Percentiles rank a stretch among this genome's conserved stretches.
Evolutionary conservation across 495 filamentous ascomycete species (phyloP).

Genomic region (Talaromyces stipitatus): DNA sequence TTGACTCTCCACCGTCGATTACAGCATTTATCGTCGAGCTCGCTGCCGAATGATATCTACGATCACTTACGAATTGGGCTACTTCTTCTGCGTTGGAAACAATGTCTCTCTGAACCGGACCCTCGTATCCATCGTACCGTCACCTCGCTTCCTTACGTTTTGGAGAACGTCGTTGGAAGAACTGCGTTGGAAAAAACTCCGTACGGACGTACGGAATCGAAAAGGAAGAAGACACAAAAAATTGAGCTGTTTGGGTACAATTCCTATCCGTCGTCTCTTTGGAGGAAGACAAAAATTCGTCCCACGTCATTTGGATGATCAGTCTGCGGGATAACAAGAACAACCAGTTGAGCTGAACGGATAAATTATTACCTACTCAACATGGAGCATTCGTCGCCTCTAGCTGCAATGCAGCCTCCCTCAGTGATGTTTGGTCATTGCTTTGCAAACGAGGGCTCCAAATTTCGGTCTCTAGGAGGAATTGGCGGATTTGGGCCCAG

Average conservation of each 20-base stretch:
- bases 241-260: neutral
- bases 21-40: neutral
- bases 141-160: neutral
- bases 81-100: neutral
- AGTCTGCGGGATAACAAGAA: slow-evolving; percentile 1
- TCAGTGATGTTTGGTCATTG: slow-evolving; percentile 51
- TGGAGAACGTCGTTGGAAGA: neutral
- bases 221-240: neutral
- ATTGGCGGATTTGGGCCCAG: slow-evolving; percentile 50
- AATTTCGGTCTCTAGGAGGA: slow-evolving; percentile 40
- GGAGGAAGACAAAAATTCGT: neutral
- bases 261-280: neutral
- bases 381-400: slow-evolving; percentile 91
- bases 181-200: neutral
- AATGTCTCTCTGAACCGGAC: neutral
- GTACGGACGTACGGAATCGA: too few relatives aligned
- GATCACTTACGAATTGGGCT: neutral
- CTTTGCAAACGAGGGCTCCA: slow-evolving; percentile 45
- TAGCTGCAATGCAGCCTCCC: slow-evolving; percentile 87
- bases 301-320: slow-evolving; percentile 1
- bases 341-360: neutral
- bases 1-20: neutral
- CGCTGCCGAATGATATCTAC: neutral
- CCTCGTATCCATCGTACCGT: neutral
- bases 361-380: slow-evolving; percentile 10